These are phyloP conservation scores for Ramicandelaber brevisporus DNA, from an alignment of 192 early-diverging fungal species.

Conservation along the genomic window DNA sequence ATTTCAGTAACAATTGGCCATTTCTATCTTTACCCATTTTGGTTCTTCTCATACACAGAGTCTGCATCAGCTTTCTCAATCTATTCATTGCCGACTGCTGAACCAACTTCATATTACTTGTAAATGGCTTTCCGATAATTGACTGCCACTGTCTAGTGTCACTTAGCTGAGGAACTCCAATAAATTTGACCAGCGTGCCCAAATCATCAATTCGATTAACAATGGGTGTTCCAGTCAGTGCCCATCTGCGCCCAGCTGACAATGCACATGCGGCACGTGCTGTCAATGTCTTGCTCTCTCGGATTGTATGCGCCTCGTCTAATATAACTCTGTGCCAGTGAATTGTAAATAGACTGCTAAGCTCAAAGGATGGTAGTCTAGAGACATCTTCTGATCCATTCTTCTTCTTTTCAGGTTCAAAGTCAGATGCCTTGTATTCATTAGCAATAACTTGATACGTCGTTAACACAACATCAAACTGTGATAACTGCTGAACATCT, in stretches of 20 bases:
- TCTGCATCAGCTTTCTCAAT: conserved; percentile 19
- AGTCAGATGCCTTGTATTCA: no score
- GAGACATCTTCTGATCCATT: no score
- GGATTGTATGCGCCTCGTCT: conserved; percentile 88
- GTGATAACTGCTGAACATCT: conserved; percentile 17
- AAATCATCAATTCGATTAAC: conserved; percentile 67
- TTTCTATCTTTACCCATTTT: conserved; percentile 45
- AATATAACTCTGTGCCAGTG: conserved; percentile 73
- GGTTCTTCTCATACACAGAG: conserved; percentile 48
- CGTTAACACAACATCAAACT: conserved; percentile 44
- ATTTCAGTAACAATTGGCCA: conserved; percentile 49
- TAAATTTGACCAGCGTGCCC: conserved; percentile 60
- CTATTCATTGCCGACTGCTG: conserved; percentile 4
- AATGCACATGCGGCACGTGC: conserved; percentile 46
- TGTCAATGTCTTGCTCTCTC: conserved; percentile 45
- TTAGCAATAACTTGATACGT: conserved; percentile 37
- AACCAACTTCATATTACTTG: conserved; percentile 17
- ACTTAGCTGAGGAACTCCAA: conserved; percentile 39
- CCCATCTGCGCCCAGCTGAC: conserved; percentile 50
- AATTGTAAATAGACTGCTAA: conserved; percentile 31
- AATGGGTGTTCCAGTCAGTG: conserved; percentile 82
- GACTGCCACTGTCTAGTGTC: conserved; percentile 50
- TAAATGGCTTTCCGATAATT: conserved; percentile 51
- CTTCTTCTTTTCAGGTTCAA: no score
- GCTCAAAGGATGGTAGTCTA: conserved; percentile 6